Base-by-base conservation (phyloP, 2,329 filamentous ascomycete genomes). In the Fusarium gaditjirri region DNA sequence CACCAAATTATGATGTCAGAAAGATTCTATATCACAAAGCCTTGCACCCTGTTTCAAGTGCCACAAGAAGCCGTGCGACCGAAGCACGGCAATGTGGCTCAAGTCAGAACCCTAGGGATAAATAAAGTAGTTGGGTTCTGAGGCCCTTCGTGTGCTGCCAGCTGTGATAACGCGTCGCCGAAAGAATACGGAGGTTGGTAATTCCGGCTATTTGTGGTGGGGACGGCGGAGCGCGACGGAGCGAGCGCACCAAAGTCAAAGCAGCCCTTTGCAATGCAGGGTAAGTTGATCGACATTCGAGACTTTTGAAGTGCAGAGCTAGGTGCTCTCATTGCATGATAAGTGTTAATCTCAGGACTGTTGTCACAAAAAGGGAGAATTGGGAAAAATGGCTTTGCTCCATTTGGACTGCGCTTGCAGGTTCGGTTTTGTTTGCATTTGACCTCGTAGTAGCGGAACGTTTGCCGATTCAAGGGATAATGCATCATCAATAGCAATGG, bases 401-500 rank as follows among this genome's bases (percentile, higher is more conserved):
- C 8, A 42, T 41, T 29, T 14, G 14, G 25, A 12, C 10, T 53
- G 19, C 19, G 5, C 13, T 25, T 29, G 7, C 50, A 12, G 11
- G 8, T 27, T 29, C 41, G 13, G 50, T 8, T 4, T 16, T 8
- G 23, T 27, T 52, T 38, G n/a, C 14, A 9, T 9, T 35, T 16
- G 23, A 9, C 9, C 10, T 17, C 10, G 13, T 53, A 19, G 7
- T 17, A 19, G 11, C 14, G 25, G 21, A 29, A 54, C 2, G 10
- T 1, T 3, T 42, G 50, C 35, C 25, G 21, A 54, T 4, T 16
- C 25, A 23, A 42, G 50, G 50, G 21, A 41, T 42, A 2, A 2
- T 6, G 10, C 21, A 10, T 3, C 8, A 1, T 3, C 8, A 1
- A 2, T n/a, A 2, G 11, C 13, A 2, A 10, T 11, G 5, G 8